A percentile compares a stretch with the other conserved stretches of the same genome.
phyloP scores from a whole-genome alignment of 257 asterid species.

The Forsythia suspensa region DNA sequence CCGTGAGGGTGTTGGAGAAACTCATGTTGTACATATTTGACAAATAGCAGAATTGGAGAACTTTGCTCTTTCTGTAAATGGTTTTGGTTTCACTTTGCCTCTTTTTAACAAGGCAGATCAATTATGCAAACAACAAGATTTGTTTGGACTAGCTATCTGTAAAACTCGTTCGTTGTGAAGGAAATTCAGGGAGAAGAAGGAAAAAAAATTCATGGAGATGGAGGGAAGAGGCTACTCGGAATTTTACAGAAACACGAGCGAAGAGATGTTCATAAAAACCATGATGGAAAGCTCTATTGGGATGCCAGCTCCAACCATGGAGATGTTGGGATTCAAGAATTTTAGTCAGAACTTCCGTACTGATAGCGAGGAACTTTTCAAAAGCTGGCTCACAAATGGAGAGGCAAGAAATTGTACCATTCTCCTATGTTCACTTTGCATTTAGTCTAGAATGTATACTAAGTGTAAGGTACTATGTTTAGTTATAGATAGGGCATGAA shows the following conservation, averaged over 20 bases:
- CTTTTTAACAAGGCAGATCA: background rate
- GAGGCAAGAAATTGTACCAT: constrained; percentile 56
- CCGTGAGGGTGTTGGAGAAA: background rate
- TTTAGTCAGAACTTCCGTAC: constrained; percentile 55
- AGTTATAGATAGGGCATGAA: background rate
- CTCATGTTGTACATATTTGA: background rate
- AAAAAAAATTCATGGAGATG: constrained; percentile 37
- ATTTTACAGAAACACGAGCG: constrained; percentile 68
- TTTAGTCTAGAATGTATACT: background rate
- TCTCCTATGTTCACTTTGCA: background rate
- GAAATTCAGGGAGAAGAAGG: constrained; percentile 6
- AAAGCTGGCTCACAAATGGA: constrained; percentile 77
- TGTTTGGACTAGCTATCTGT: constrained; percentile 2
- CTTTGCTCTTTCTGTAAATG: background rate
- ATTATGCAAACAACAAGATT: background rate
- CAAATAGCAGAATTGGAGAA: constrained; percentile 4
- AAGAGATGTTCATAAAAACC: constrained; percentile 69
- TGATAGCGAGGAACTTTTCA: constrained; percentile 82
- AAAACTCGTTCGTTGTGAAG: background rate
- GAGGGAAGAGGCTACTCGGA: constrained; percentile 75
- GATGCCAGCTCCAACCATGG: constrained; percentile 80
- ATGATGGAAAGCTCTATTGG: constrained; percentile 82
- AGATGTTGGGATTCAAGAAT: constrained; percentile 82
- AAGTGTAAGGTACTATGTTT: background rate
- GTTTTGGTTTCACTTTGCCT: too few species aligned